Evolutionary conservation across 2,329 filamentous ascomycete species (phyloP).

Genomic region (Camillea tinctor): DNA sequence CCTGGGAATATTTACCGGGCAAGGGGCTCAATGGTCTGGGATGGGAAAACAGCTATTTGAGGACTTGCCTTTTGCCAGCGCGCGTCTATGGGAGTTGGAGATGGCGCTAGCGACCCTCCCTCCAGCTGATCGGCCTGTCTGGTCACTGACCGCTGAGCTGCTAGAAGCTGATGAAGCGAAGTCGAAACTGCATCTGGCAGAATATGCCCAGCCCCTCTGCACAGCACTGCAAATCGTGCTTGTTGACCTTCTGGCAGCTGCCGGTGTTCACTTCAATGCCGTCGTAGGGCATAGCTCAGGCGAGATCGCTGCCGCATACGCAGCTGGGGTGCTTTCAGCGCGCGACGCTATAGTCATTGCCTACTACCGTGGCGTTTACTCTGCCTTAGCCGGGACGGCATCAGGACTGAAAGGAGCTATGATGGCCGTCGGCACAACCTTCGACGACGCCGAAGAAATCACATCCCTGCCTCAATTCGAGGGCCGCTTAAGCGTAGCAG

Average conservation of each 20-base stretch:
- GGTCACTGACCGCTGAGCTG: constrained; percentile 26
- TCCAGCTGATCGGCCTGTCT: constrained; percentile 26
- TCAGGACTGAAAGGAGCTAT: no score
- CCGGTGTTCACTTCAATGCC: constrained; percentile 11
- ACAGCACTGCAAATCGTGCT: constrained; percentile 24
- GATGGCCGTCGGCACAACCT: no score
- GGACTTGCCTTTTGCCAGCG: neutral
- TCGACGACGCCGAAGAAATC: no score
- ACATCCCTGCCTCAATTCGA: no score
- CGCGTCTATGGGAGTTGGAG: constrained; percentile 19
- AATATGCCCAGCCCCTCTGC: constrained; percentile 30
- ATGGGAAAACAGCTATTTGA: constrained; percentile 27
- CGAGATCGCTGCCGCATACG: constrained; percentile 47
- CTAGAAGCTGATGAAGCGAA: constrained; percentile 11
- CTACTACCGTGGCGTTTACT: constrained; percentile 41
- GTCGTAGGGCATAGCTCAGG: constrained; percentile 35
- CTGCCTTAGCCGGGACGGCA: no score
- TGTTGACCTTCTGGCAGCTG: constrained; percentile 12
- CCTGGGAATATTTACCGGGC: constrained; percentile 26
- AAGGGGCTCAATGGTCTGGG: constrained; percentile 28
- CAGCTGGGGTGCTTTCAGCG: constrained; percentile 41
- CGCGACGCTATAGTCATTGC: constrained; percentile 43
- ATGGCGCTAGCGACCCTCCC: constrained; percentile 15
- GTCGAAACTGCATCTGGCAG: constrained; percentile 26
- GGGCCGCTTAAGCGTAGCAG: constrained; percentile 20